These are phyloP conservation scores for Peronospora destructor DNA, from an alignment of 352 stramenopile genomes.

Conservation along the genomic window DNA sequence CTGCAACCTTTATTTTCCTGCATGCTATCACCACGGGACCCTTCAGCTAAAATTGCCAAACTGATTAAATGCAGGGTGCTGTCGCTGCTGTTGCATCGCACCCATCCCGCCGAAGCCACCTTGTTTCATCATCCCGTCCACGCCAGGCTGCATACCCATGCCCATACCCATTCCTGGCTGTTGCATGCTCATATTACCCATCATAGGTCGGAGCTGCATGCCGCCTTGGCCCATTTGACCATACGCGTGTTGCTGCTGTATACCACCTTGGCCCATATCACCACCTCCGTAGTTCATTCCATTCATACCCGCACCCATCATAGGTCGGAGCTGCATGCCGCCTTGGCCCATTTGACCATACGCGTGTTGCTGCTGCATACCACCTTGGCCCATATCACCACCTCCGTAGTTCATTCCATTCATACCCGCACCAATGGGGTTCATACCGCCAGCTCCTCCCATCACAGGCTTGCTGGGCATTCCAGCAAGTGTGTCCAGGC, in stretches of 20 bases:
- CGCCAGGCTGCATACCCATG: constrained; percentile 33
- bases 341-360: constrained; percentile 35
- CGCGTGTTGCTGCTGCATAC: constrained; percentile 26
- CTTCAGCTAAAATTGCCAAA: constrained; percentile 44
- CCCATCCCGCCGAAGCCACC: constrained; percentile 37
- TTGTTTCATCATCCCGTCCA: constrained; percentile 65
- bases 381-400: constrained; percentile 18
- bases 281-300: constrained; percentile 43
- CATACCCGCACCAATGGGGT: constrained; percentile 38
- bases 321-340: too few relatives aligned
- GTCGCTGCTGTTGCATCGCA: constrained; percentile 42
- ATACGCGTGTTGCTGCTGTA: constrained; percentile 29
- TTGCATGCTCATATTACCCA: constrained; percentile 43
- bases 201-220: constrained; percentile 15
- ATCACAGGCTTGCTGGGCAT: constrained; percentile 66
- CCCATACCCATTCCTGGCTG: constrained; percentile 38
- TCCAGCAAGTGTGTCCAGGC: constrained; percentile 70
- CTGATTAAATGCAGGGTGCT: constrained; percentile 53
- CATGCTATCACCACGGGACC: constrained; percentile 7
- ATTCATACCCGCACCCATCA: constrained; percentile 33
- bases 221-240: constrained; percentile 34
- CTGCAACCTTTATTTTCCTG: constrained; percentile 1
- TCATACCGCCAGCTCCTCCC: constrained; percentile 41
- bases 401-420: constrained; percentile 45
- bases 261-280: constrained; percentile 19